A percentile compares a stretch with the other conserved stretches of the same genome.
Evolutionary conservation across 202 grass and related monocot genomes (phyloP).

Genomic region (Setaria viridis): DNA sequence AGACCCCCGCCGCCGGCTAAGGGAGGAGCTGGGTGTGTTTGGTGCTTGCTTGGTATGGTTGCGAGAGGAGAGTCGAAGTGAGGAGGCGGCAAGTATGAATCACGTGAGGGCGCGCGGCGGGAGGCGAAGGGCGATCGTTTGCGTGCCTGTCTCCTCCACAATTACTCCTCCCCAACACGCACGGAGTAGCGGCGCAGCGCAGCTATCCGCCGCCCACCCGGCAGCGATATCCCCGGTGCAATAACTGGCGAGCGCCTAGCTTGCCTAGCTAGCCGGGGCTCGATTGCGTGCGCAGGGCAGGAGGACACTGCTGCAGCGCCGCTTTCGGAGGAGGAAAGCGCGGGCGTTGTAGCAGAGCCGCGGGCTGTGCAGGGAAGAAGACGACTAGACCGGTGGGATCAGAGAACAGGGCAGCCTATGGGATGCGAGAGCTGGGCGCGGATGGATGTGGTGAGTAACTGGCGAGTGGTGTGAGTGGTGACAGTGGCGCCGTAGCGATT

Average conservation of each 20-base stretch:
- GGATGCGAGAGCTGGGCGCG: neutral
- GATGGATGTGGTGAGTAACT: constrained; percentile 29
- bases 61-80: neutral
- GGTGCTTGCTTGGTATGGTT: constrained; percentile 29
- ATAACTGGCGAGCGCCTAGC: constrained; percentile 42
- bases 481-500: constrained; percentile 1
- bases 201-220: constrained; percentile 9
- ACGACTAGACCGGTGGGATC: neutral
- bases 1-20: no score
- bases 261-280: neutral
- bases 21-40: constrained; percentile 1
- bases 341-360: neutral
- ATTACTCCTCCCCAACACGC: constrained; percentile 34
- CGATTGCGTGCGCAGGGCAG: constrained; percentile 2
- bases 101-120: constrained; percentile 42
- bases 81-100: constrained; percentile 42
- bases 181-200: constrained; percentile 5
- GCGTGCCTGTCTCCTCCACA: constrained; percentile 47
- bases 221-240: constrained; percentile 27
- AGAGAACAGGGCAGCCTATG: neutral
- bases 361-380: constrained; percentile 18
- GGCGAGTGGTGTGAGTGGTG: neutral
- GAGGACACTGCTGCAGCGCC: neutral
- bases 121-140: constrained; percentile 32
- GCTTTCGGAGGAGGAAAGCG: constrained; percentile 9